Conservation (phyloP, 352 stramenopile species). For the Phytopythium boreale region DNA sequence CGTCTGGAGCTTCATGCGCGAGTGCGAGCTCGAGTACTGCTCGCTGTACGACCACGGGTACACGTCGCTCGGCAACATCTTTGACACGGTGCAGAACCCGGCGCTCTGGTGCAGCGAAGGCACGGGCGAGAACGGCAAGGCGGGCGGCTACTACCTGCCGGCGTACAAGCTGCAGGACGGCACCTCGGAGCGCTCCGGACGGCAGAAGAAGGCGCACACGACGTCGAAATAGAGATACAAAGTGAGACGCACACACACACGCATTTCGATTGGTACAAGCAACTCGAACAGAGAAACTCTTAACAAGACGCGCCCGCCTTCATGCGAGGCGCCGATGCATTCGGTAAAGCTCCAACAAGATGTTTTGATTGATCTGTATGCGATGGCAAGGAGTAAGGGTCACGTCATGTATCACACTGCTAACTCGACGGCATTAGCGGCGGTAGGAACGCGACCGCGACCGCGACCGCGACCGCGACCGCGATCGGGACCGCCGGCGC, state of each 20-base stretch:
- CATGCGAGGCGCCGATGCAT: not conserved
- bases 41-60: slow-evolving; percentile 90
- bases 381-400: not conserved
- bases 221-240: slow-evolving; percentile 43
- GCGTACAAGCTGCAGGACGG: slow-evolving; percentile 70
- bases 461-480: slow-evolving; percentile 8
- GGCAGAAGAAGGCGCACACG: slow-evolving; percentile 72
- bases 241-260: not conserved
- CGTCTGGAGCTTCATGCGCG: slow-evolving; percentile 92
- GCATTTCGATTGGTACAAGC: too few species aligned
- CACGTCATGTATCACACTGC: too few species aligned
- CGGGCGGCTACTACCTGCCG: slow-evolving; percentile 52
- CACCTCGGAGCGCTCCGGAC: slow-evolving; percentile 64
- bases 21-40: slow-evolving; percentile 88
- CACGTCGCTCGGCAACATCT: slow-evolving; percentile 93
- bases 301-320: not conserved
- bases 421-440: not conserved
- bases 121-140: slow-evolving; percentile 32
- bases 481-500: slow-evolving; percentile 8
- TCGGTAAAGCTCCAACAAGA: not conserved
- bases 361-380: not conserved
- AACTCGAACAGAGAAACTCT: too few species aligned
- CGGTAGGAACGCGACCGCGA: slow-evolving; percentile 4
- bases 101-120: slow-evolving; percentile 66
- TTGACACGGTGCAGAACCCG: slow-evolving; percentile 94